Evolutionary conservation across 352 stramenopile species (phyloP), one percentile per base, ranked within the genome.

Genomic region (Thraustotheca clavata): DNA sequence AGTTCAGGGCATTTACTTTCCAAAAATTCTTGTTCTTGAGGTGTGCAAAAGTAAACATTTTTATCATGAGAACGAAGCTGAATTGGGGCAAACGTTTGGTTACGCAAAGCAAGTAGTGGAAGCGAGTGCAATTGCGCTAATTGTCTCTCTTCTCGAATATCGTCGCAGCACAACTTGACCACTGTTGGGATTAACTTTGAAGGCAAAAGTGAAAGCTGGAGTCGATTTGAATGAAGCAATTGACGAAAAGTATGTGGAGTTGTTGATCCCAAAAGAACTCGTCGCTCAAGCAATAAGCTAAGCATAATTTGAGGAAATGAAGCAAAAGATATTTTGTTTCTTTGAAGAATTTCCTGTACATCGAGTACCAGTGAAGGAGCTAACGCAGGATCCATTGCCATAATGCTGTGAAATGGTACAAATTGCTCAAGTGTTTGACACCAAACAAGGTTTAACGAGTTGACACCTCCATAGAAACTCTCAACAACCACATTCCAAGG

Each of bases 401-500:
- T 20, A 11, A 63, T 29, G 4, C 27, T 35, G 9, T 22, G 24
- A 14, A 63, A 63, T n/a, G 55, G 55, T 5, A 41, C 55, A 71
- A 41, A 92, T 78, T 22, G 88, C 70, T 4, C 70, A 68, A 11
- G 74, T 69, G 50, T 76, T 70, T 41, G 72, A 74, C 66, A 87
- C 79, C 49, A 78, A 70, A 0, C 52, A 65, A 69, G 86, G 7
- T 52, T 24, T 9, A 35, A 3, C 6, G 11, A 24, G 11, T 31
- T 11, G 11, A 24, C 43, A 11, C 11, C 24, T 24, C 9, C n/a
- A 31, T 52, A 89, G 1, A 92, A 60, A 14, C 80, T 73, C 11
- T 72, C 69, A 7, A 75, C 75, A 24, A 88, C 73, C 39, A 69
- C 68, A 14, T 74, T 49, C 80, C 80, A 92, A 5, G 83, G 83